Percentiles rank a stretch among this genome's conserved stretches.
Evolutionary conservation across 1,139 yeast genomes (phyloP).

Genomic region (Williopsis jadinii): DNA sequence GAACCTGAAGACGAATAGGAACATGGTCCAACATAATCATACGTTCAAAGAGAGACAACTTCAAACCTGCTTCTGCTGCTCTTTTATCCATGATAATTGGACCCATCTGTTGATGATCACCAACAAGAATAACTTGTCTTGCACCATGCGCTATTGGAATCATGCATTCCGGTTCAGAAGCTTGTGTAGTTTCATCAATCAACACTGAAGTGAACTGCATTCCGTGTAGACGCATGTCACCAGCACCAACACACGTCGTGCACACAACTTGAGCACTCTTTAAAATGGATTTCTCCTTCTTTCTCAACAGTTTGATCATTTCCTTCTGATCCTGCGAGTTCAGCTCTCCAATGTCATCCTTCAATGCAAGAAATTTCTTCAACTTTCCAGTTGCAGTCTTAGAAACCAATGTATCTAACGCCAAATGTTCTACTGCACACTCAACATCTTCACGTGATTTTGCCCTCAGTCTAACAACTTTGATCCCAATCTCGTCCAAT

Average conservation of each 20-base stretch:
- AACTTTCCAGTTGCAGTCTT: slow-evolving; percentile 47
- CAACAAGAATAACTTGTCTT: slow-evolving; percentile 82
- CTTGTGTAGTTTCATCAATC: slow-evolving; percentile 91
- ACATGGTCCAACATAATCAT: slow-evolving; percentile 77
- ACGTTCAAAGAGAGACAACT: slow-evolving; percentile 82
- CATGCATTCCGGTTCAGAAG: slow-evolving; percentile 86
- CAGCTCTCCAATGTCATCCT: slow-evolving; percentile 67
- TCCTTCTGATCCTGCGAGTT: slow-evolving; percentile 44
- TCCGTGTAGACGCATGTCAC: slow-evolving; percentile 53
- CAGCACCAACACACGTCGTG: slow-evolving; percentile 91
- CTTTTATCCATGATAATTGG: slow-evolving; percentile 77
- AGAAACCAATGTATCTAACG: slow-evolving; percentile 45
- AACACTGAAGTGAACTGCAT: slow-evolving; percentile 67
- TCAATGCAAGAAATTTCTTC: slow-evolving; percentile 49
- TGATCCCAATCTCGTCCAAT: slow-evolving; percentile 57
- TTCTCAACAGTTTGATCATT: slow-evolving; percentile 36
- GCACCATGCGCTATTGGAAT: slow-evolving; percentile 89
- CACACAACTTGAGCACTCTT: slow-evolving; percentile 74
- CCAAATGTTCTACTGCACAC: slow-evolving; percentile 44
- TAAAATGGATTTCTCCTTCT: slow-evolving; percentile 45
- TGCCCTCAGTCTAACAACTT: slow-evolving; percentile 73
- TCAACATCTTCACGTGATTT: slow-evolving; percentile 78
- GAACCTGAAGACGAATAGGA: slow-evolving; percentile 84
- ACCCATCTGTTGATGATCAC: slow-evolving; percentile 94
- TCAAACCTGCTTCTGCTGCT: slow-evolving; percentile 82